Evolutionary conservation across 257 asterid genomes (phyloP), one percentile per base, ranked within the genome.

Genomic region (Lantana camara): DNA sequence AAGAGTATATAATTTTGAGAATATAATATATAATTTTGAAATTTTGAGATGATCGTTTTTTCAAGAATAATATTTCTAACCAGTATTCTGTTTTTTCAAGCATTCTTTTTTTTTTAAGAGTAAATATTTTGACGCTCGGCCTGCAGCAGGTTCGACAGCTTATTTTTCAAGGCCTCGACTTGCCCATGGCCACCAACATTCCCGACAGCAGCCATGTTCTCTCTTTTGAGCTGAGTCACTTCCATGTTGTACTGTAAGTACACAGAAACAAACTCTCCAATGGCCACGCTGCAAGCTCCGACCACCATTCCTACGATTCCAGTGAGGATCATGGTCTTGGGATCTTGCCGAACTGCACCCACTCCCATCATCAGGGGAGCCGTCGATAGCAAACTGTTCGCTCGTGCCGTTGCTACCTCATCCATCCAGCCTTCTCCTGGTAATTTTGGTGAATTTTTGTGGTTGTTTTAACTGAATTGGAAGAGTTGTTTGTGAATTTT

Each of bases 271-370:
- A 68, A 83, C 15, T 88, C 96, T 0, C 91, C 96, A 53, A 88
- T 77, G 15, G 95, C 96, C 96, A 88, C 85, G 85, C 95, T 85
- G 62, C 82, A 83, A 0, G 96, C 91, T 0, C 96, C 95, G 14
- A 85, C 91, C 27, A 83, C 69, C 55, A 79, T 5, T 0, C 95
- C 91, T 19, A 88, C 90, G 5, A 70, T 58, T 0, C 96, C 95
- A 60, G 89, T 76, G 63, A 88, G 80, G 62, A 85, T 57, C 96
- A 88, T 88, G 29, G 79, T 73, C 64, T 63, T 82, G 13, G 49
- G 64, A 24, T 88, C 96, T 3, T 57, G 70, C 3, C 79, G 56
- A 34, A 88, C 83, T 0, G 95, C 95, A 0, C 95, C 95, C 13
- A 84, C 38, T 0, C 95, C 97, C 77, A 89, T 77, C 91, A 89